Evolutionary conservation across 2,329 filamentous ascomycete species (phyloP).

Genomic region (Talaromyces sp.): DNA sequence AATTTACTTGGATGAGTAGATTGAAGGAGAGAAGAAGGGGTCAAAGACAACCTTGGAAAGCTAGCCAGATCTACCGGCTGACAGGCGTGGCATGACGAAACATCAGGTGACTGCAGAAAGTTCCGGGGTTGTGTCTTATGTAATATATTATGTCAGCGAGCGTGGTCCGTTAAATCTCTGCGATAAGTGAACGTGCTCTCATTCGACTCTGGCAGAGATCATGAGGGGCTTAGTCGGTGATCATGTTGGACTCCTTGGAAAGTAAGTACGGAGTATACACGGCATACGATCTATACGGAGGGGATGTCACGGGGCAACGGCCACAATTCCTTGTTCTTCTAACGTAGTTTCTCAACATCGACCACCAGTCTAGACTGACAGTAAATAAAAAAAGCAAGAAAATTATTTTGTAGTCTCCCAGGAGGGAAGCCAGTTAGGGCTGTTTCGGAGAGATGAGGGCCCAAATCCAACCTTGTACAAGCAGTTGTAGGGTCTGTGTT

Average conservation of each 20-base stretch:
- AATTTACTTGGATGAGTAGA: background rate
- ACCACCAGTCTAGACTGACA: too few relatives aligned
- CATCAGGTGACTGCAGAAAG: constrained; percentile 16
- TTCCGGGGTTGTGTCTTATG: constrained; percentile 13
- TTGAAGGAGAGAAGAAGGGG: constrained; percentile 1
- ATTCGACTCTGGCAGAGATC: constrained; percentile 26
- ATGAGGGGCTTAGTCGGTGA: constrained; percentile 11
- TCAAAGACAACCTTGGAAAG: constrained; percentile 4
- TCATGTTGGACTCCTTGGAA: background rate
- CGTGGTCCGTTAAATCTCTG: constrained; percentile 23
- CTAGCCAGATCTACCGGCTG: background rate
- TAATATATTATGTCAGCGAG: constrained; percentile 15
- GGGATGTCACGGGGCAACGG: too few relatives aligned
- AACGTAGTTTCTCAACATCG: too few relatives aligned
- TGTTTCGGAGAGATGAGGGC: constrained; percentile 9
- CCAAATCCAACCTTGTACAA: background rate
- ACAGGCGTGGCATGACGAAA: constrained; percentile 20
- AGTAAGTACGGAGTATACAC: too few relatives aligned
- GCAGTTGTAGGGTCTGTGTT: background rate
- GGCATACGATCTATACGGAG: background rate
- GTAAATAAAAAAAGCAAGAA: too few relatives aligned
- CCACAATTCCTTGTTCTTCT: too few relatives aligned
- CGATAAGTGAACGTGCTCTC: constrained; percentile 27
- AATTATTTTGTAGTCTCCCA: too few relatives aligned
- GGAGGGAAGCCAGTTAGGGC: background rate